Conservation (phyloP, 1,139 yeast genomes). For the Geotrichum bryndzae region DNA sequence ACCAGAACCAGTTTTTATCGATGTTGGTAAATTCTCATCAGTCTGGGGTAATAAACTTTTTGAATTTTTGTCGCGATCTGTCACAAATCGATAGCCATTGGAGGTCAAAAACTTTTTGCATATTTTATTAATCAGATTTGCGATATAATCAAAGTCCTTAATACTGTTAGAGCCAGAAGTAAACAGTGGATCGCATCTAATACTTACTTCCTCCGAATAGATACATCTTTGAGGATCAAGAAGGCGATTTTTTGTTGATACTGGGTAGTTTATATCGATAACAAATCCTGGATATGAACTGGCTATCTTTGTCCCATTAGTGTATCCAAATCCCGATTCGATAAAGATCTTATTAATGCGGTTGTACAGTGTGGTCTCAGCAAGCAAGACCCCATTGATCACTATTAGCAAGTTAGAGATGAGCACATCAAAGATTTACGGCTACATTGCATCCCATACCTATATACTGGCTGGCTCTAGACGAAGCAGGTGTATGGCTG, state of each 20-base stretch:
- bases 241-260: slow-evolving; percentile 36
- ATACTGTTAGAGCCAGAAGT: not conserved
- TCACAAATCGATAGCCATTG: slow-evolving; percentile 2
- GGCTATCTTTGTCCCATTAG: slow-evolving; percentile 1
- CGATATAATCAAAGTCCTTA: slow-evolving; percentile 12
- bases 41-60: not conserved
- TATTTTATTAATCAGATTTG: slow-evolving; percentile 1
- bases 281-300: slow-evolving; percentile 31
- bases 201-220: slow-evolving; percentile 13
- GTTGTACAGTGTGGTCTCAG: slow-evolving; percentile 28
- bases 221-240: slow-evolving; percentile 43
- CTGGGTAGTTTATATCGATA: slow-evolving; percentile 35
- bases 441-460: slow-evolving; percentile 1
- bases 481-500: slow-evolving; percentile 32
- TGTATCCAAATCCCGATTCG: not conserved
- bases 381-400: slow-evolving; percentile 9
- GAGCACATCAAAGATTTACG: not conserved
- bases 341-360: slow-evolving; percentile 34
- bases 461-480: slow-evolving; percentile 43
- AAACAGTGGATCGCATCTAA: not conserved
- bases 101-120: slow-evolving; percentile 11
- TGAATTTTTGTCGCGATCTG: not conserved
- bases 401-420: slow-evolving; percentile 3
- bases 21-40: not conserved
- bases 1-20: not conserved